phyloP scores from a whole-genome alignment of 2,329 filamentous ascomycete genomes.

The Arthrobotrys iridis region DNA sequence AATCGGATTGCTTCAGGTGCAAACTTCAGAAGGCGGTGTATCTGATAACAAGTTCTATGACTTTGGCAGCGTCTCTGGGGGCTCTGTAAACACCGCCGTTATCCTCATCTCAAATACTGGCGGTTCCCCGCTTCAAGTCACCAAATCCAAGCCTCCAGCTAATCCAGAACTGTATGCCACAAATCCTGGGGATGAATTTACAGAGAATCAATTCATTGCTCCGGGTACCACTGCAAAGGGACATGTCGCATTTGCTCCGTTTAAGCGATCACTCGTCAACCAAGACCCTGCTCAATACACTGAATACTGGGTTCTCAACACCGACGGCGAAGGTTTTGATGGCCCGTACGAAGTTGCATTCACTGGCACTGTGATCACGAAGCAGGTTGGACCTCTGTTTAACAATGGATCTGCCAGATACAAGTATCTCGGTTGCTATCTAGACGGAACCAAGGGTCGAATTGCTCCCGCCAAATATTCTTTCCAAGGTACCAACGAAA shows the following conservation, averaged over 20 bases:
- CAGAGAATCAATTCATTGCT: slow-evolving; percentile 59
- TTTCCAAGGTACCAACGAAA: slow-evolving; percentile 59
- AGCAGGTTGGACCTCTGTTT: slow-evolving; percentile 61
- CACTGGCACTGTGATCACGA: slow-evolving; percentile 60
- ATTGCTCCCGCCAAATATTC: slow-evolving; percentile 59
- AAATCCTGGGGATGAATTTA: slow-evolving; percentile 60
- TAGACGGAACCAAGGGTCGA: slow-evolving; percentile 61
- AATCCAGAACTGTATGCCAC: slow-evolving; percentile 60
- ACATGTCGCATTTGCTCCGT: slow-evolving; percentile 59
- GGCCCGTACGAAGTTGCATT: slow-evolving; percentile 61
- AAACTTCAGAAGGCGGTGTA: slow-evolving; percentile 61
- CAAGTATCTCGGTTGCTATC: slow-evolving; percentile 63
- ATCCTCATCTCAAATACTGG: slow-evolving; percentile 61
- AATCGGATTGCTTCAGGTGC: slow-evolving; percentile 60
- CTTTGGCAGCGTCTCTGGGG: slow-evolving; percentile 59
- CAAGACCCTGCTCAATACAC: slow-evolving; percentile 56
- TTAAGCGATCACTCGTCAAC: slow-evolving; percentile 20
- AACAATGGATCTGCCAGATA: slow-evolving; percentile 58
- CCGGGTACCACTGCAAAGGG: slow-evolving; percentile 59
- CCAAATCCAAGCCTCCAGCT: slow-evolving; percentile 61
- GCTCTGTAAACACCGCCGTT: slow-evolving; percentile 11
- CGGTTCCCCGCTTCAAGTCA: slow-evolving; percentile 61
- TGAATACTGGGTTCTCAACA: slow-evolving; percentile 63
- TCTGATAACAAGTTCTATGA: slow-evolving; percentile 57
- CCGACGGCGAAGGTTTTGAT: slow-evolving; percentile 62